phyloP scores from a whole-genome alignment of 352 stramenopile species.

The Pythium pectinolyticum region DNA sequence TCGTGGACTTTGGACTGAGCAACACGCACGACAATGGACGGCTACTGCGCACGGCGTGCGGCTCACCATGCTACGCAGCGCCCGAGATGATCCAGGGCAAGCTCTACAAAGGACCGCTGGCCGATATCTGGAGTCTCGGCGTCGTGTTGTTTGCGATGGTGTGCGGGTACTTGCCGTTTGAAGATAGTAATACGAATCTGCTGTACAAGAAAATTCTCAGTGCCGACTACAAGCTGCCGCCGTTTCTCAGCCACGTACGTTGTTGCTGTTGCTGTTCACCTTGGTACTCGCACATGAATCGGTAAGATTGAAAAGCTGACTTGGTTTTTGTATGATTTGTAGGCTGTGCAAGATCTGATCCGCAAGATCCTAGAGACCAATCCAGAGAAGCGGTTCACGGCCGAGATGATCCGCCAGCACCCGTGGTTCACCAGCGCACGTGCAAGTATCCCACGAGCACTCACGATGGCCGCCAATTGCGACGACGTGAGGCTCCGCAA shows the following conservation, averaged over 20 bases:
- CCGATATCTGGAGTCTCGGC: constrained; percentile 91
- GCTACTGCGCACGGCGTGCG: constrained; percentile 89
- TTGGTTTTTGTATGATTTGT: too few species aligned
- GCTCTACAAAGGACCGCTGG: constrained; percentile 77
- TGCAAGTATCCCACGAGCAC: constrained; percentile 17
- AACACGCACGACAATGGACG: constrained; percentile 84
- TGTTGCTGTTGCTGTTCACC: background rate
- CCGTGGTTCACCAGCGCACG: constrained; percentile 61
- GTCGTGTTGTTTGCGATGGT: constrained; percentile 94
- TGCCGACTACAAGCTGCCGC: constrained; percentile 82
- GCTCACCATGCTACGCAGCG: constrained; percentile 91
- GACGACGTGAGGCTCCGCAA: constrained; percentile 33
- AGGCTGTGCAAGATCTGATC: constrained; percentile 80
- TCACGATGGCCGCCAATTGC: constrained; percentile 26
- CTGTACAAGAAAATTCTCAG: constrained; percentile 94
- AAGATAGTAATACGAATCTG: constrained; percentile 89
- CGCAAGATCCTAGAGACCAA: constrained; percentile 82
- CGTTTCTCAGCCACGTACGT: constrained; percentile 64
- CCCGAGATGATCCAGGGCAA: constrained; percentile 92
- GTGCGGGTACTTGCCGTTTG: constrained; percentile 90
- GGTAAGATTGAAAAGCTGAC: background rate
- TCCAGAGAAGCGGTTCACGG: constrained; percentile 69
- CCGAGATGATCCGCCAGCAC: constrained; percentile 80
- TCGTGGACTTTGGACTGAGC: constrained; percentile 92
- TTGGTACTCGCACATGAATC: background rate